Conservation (phyloP, 2,329 filamentous ascomycete species). For the Claviceps fusiformis region DNA sequence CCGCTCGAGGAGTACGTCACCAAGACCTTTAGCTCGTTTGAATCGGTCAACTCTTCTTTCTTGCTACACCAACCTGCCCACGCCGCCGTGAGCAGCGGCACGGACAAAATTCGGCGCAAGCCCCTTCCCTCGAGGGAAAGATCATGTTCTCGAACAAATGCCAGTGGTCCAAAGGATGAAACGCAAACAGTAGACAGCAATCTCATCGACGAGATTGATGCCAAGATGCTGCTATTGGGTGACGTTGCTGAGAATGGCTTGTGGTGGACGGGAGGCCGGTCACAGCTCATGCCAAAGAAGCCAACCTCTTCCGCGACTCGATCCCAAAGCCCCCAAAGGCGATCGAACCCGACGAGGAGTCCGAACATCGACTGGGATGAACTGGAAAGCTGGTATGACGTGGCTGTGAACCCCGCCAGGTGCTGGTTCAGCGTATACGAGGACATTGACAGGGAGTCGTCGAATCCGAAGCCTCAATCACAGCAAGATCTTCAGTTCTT, state of each 20-base stretch:
- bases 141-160: not conserved
- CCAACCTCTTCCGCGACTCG: not conserved
- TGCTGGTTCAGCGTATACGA: slow-evolving; percentile 51
- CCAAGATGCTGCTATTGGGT: slow-evolving; percentile 60
- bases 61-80: slow-evolving; percentile 30
- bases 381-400: slow-evolving; percentile 60
- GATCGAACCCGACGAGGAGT: not conserved
- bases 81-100: slow-evolving; percentile 9
- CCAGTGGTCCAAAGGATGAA: slow-evolving; percentile 5
- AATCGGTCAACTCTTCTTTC: slow-evolving; percentile 69
- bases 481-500: slow-evolving; percentile 27
- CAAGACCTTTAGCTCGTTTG: slow-evolving; percentile 51
- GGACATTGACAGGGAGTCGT: slow-evolving; percentile 23
- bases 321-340: slow-evolving; percentile 2
- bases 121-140: slow-evolving; percentile 9
- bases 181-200: slow-evolving; percentile 12
- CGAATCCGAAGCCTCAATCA: slow-evolving; percentile 17
- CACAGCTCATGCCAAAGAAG: not conserved
- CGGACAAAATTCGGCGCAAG: slow-evolving; percentile 16
- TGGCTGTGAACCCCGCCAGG: slow-evolving; percentile 52
- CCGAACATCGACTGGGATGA: slow-evolving; percentile 65
- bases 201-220: slow-evolving; percentile 44
- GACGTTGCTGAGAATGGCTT: slow-evolving; percentile 69
- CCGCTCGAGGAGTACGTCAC: slow-evolving; percentile 66
- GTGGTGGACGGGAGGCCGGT: slow-evolving; percentile 58